Conservation (phyloP, 1,284 basidiomycete species). For the Fomitopsis palustris region DNA sequence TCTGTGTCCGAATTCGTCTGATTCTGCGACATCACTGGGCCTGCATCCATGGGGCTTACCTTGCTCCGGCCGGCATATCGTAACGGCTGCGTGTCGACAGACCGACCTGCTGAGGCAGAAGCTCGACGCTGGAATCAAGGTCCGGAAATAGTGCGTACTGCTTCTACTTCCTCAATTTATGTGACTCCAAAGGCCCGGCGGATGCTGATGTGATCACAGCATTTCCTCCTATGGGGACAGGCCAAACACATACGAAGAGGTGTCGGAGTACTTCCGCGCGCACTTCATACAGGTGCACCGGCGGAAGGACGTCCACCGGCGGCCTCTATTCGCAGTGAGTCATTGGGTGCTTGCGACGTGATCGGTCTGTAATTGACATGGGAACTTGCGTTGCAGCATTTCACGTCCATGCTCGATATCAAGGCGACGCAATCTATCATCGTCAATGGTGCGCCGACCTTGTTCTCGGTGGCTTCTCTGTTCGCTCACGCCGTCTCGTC, state of each 20-base stretch:
- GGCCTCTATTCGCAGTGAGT: constrained; percentile 64
- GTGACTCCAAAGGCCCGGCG: neutral
- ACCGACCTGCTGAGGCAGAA: constrained; percentile 67
- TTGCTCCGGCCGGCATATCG: neutral
- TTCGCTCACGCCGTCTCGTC: neutral
- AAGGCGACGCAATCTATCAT: constrained; percentile 74
- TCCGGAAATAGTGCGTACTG: constrained; percentile 66
- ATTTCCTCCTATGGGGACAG: constrained; percentile 78
- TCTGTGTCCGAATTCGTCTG: neutral
- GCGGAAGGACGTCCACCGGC: constrained; percentile 55
- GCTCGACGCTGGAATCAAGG: constrained; percentile 56
- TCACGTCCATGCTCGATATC: constrained; percentile 77
- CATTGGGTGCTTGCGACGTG: neutral
- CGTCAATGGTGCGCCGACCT: constrained; percentile 50
- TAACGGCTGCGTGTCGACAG: constrained; percentile 30
- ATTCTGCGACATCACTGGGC: too few species aligned
- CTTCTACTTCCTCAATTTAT: neutral
- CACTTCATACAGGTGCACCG: constrained; percentile 74
- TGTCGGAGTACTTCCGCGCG: constrained; percentile 73
- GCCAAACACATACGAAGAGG: constrained; percentile 66
- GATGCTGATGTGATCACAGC: constrained; percentile 32
- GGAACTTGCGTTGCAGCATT: constrained; percentile 48
- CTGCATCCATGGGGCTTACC: neutral
- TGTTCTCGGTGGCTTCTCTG: neutral
- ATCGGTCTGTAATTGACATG: neutral